Base-by-base conservation (phyloP, 768 basidiomycete species). In the Mycena polygramma region DNA sequence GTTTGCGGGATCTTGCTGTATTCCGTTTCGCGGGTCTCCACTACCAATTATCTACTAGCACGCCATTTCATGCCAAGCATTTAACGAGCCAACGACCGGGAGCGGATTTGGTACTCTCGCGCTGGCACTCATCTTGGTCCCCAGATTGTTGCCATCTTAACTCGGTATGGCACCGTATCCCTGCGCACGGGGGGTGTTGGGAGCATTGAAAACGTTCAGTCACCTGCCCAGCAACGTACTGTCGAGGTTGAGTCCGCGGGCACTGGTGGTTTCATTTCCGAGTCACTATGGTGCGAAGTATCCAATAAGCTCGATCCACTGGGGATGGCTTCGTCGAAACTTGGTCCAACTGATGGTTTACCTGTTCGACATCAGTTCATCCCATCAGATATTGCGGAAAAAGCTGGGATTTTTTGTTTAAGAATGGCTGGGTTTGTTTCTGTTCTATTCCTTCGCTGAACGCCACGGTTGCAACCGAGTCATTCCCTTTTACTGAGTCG, bases 41-140 rank as follows among this genome's bases (percentile, higher is more conserved):
- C 57, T 57, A 46, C n/a, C 39, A 20, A 41, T 41, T 30, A 15
- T n/a, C 13, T 60, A 57, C 45, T 55, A 43, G 46, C 48, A 5
- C 49, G 55, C 45, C 57, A 37, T 59, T 58, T 35, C 26, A 37
- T 39, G 68, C 46, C 61, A 69, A 19, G 22, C 14, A 48, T 49
- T 41, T 63, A 63, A 69, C 62, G 35, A 63, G 55, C 24, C 55
- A 51, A 58, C 55, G 39, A 48, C 68, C 35, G 68, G 68, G 61
- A 39, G 55, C 1, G 15, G 61, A 69, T 52, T 51, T 51, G 68
- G 67, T 63, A 51, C 36, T 30, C 30, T 30, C 6, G 3, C 30
- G 30, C 30, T 30, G 30, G 30, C 30, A 30, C 55, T 57, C 37
- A 55, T 52, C 30, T 46, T 26, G 30, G 5, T 22, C 45, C 54